These are phyloP conservation scores for Moniliella sp. DNA, from an alignment of 1,284 basidiomycete species.

Conservation along the genomic window DNA sequence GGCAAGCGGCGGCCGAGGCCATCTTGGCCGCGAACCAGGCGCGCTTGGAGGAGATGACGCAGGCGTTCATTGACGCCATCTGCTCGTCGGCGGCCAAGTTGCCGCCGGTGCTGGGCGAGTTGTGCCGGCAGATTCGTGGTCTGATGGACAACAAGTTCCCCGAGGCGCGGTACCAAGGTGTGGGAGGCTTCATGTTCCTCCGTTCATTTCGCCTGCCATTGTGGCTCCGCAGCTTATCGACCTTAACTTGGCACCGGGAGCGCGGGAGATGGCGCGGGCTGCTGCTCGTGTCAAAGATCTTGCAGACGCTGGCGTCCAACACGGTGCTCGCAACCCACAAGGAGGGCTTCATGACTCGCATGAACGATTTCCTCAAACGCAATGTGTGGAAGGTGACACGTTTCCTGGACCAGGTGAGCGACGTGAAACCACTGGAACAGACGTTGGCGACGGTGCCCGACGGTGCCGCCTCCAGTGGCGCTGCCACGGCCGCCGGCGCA, in stretches of 20 bases:
- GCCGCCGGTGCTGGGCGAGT: slow-evolving; percentile 23
- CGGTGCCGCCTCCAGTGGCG: too few species aligned
- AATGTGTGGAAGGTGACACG: slow-evolving; percentile 23
- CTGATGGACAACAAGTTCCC: slow-evolving; percentile 22
- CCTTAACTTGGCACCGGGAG: slow-evolving; percentile 18
- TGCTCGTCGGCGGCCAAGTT: slow-evolving; percentile 23
- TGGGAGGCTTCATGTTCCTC: slow-evolving; percentile 25
- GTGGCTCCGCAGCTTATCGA: slow-evolving; percentile 27
- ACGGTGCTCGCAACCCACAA: slow-evolving; percentile 24
- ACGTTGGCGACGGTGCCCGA: too few species aligned
- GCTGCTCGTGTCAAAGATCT: slow-evolving; percentile 24
- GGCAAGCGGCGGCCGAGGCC: too few species aligned
- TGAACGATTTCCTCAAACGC: slow-evolving; percentile 24
- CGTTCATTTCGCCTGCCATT: slow-evolving; percentile 26
- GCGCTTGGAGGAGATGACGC: slow-evolving; percentile 21
- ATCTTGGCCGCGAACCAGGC: slow-evolving; percentile 15
- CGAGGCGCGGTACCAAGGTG: slow-evolving; percentile 21
- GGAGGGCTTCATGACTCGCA: slow-evolving; percentile 23
- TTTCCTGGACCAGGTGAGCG: slow-evolving; percentile 25
- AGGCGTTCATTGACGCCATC: slow-evolving; percentile 24
- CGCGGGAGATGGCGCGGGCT: slow-evolving; percentile 17
- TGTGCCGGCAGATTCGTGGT: slow-evolving; percentile 23
- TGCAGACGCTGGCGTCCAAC: slow-evolving; percentile 24
- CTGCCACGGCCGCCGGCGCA: too few species aligned
- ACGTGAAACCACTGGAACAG: too few species aligned